A percentile compares a stretch with the other conserved stretches of the same genome.
These are phyloP conservation scores for Rhodofomes roseus DNA, from an alignment of 1,284 basidiomycete species.

Conservation along the genomic window DNA sequence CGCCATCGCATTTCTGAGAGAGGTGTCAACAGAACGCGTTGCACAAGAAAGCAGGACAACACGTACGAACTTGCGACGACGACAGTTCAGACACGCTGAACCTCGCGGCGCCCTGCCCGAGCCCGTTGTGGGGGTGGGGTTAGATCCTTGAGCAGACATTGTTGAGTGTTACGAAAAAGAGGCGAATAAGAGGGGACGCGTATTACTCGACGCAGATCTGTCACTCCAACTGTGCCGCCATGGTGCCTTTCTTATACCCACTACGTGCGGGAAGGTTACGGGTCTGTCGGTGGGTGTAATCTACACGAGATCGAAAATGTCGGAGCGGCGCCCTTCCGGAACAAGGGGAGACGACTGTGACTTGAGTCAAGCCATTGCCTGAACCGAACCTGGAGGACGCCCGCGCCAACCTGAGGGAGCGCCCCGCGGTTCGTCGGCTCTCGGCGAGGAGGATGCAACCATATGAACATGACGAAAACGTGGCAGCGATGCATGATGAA, in stretches of 20 bases:
- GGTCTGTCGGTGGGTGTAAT: not conserved
- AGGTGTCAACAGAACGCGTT: not conserved
- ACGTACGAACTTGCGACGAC: slow-evolving; percentile 29
- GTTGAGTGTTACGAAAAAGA: not conserved
- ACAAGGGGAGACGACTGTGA: not conserved
- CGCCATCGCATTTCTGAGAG: slow-evolving; percentile 28
- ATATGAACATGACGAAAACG: not conserved
- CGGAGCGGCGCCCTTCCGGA: not conserved
- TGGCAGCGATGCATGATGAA: not conserved
- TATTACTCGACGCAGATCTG: not conserved
- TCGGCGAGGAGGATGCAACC: not conserved
- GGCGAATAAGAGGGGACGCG: not conserved
- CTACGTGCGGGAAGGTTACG: not conserved
- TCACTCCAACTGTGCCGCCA: not conserved
- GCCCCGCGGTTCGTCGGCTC: slow-evolving; percentile 3
- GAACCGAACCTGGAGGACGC: slow-evolving; percentile 2
- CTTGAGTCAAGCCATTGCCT: not conserved
- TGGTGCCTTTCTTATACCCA: not conserved
- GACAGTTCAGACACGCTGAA: slow-evolving; percentile 30
- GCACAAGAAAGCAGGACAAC: not conserved
- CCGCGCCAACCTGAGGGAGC: not conserved
- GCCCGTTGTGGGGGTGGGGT: not conserved
- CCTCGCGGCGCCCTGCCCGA: slow-evolving; percentile 26
- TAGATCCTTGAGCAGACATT: not conserved
- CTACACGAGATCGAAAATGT: not conserved